A percentile compares a stretch with the other conserved stretches of the same genome.
Conservation (phyloP, 495 filamentous ascomycete species). For the Bryoglossum gracile region DNA sequence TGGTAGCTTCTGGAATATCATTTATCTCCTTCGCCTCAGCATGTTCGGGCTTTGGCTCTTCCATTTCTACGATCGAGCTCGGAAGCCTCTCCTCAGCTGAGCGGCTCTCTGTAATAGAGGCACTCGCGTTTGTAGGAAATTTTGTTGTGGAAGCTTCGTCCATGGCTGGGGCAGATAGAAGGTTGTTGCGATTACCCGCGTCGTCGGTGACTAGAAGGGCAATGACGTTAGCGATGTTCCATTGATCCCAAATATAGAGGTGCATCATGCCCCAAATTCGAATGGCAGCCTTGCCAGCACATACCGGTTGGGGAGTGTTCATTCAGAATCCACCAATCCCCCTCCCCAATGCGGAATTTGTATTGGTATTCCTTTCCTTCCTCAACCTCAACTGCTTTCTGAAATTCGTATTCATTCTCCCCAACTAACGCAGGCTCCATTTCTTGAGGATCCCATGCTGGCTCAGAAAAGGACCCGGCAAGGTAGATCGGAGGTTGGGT, state of each 20-base stretch:
- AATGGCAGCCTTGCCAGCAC: constrained; percentile 6
- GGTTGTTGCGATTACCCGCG: constrained; percentile 51
- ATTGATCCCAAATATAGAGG: too few species aligned
- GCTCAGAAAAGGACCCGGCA: constrained; percentile 56
- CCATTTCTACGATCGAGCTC: too few species aligned
- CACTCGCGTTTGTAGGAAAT: too few species aligned
- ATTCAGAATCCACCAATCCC: constrained; percentile 60
- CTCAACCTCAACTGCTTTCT: constrained; percentile 38
- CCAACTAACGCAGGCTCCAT: constrained; percentile 43
- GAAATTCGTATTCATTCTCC: constrained; percentile 36
- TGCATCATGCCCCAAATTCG: too few species aligned
- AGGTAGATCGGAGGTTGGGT: constrained; percentile 55
- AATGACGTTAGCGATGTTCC: too few species aligned
- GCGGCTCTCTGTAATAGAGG: too few species aligned
- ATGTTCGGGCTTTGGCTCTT: neutral
- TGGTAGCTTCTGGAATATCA: neutral
- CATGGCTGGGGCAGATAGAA: constrained; percentile 35
- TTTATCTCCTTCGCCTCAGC: neutral
- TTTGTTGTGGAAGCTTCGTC: too few species aligned
- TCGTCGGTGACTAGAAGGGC: constrained; percentile 42
- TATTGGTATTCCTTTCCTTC: constrained; percentile 52
- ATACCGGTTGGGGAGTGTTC: constrained; percentile 45
- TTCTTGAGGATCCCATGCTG: constrained; percentile 55
- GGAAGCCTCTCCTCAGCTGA: too few species aligned
- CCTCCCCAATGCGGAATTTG: constrained; percentile 58